Evolutionary conservation across 2,329 filamentous ascomycete genomes (phyloP).

Genomic region (Diaporthe vaccinii): DNA sequence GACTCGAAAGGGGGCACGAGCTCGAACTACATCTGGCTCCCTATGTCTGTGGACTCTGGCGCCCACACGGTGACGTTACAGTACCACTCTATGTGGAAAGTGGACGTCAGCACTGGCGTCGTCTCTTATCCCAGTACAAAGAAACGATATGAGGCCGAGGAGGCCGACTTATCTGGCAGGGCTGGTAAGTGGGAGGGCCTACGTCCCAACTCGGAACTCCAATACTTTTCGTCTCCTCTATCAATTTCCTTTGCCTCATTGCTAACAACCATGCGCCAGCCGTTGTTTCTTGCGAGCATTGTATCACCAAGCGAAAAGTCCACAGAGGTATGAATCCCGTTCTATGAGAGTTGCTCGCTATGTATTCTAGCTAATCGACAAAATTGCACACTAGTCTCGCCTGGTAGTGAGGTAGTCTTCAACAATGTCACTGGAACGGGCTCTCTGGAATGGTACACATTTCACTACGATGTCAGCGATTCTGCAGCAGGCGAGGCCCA

Average conservation of each 20-base stretch:
- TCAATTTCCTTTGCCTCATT: background rate
- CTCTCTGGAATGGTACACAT: conserved; percentile 52
- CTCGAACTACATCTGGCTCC: conserved; percentile 57
- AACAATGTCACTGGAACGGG: conserved; percentile 54
- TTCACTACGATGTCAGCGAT: conserved; percentile 53
- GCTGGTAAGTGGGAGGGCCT: conserved; percentile 43
- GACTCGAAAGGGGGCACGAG: conserved; percentile 51
- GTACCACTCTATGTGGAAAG: conserved; percentile 56
- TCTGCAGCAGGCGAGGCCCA: conserved; percentile 52
- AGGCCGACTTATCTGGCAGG: conserved; percentile 47
- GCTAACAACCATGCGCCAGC: background rate
- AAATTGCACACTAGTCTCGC: conserved; percentile 39
- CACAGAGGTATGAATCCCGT: background rate
- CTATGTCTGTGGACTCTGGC: conserved; percentile 51
- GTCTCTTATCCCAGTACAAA: conserved; percentile 49
- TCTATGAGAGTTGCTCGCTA: background rate
- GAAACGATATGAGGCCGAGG: conserved; percentile 53
- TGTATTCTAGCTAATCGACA: background rate
- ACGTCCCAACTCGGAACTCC: background rate
- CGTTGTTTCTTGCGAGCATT: conserved; percentile 23
- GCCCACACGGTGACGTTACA: conserved; percentile 51
- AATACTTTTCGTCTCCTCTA: no score
- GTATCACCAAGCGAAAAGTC: conserved; percentile 31
- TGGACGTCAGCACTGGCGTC: conserved; percentile 54
- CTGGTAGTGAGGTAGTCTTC: conserved; percentile 50